Evolutionary conservation across 2,329 filamentous ascomycete genomes (phyloP).

Genomic region (Grosmannia penicillata): DNA sequence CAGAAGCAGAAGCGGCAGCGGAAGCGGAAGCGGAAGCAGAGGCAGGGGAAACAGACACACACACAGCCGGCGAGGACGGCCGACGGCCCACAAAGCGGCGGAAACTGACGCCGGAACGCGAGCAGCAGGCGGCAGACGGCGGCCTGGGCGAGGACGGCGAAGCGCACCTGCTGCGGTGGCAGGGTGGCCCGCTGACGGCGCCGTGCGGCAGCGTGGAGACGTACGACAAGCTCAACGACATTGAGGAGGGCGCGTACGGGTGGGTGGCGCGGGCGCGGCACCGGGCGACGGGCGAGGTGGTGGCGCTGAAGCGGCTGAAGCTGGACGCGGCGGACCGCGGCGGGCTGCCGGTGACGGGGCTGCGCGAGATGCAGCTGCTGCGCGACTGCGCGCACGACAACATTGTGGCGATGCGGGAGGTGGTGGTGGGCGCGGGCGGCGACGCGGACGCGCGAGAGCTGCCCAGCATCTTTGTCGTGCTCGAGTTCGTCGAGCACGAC

Average conservation of each 20-base stretch:
- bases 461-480: constrained; percentile 72
- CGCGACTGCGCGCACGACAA: constrained; percentile 68
- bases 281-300: constrained; percentile 57
- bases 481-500: constrained; percentile 96
- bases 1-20: constrained; percentile 9
- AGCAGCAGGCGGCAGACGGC: constrained; percentile 9
- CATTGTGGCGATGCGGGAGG: constrained; percentile 67
- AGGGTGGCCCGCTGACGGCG: constrained; percentile 49
- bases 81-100: constrained; percentile 45
- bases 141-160: constrained; percentile 13
- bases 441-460: constrained; percentile 33
- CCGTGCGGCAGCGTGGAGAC: constrained; percentile 63
- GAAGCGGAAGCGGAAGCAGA: constrained; percentile 15
- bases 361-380: constrained; percentile 87
- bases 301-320: constrained; percentile 89
- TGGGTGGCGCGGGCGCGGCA: constrained; percentile 80
- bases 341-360: constrained; percentile 79
- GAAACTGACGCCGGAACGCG: constrained; percentile 35
- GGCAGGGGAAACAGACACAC: constrained; percentile 12
- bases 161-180: constrained; percentile 50
- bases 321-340: constrained; percentile 59
- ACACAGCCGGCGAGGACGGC: constrained; percentile 14
- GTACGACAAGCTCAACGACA: constrained; percentile 88
- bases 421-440: constrained; percentile 55
- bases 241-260: constrained; percentile 94